These are phyloP conservation scores for Acer yangbiense DNA, from an alignment of 345 rosid species.

Conservation along the genomic window DNA sequence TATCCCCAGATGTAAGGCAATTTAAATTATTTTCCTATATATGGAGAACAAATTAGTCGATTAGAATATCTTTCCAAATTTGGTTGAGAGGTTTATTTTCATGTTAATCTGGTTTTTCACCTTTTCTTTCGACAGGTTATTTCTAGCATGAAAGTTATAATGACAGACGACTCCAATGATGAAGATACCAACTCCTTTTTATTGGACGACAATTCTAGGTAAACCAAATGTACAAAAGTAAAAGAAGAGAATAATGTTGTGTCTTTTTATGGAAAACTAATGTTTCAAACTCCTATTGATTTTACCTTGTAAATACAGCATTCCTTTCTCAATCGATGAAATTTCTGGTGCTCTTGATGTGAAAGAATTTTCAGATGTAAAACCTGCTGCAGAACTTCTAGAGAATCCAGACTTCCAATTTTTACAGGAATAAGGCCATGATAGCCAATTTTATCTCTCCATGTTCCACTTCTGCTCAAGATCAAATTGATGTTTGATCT, in stretches of 20 bases:
- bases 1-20: constrained; percentile 64
- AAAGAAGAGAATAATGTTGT: neutral
- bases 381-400: constrained; percentile 65
- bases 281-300: neutral
- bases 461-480: neutral
- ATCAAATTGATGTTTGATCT: neutral
- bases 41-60: neutral
- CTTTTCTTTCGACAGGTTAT: constrained; percentile 55
- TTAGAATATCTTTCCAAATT: neutral
- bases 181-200: constrained; percentile 60
- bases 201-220: constrained; percentile 86
- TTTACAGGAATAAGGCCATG: constrained; percentile 58
- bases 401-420: constrained; percentile 77
- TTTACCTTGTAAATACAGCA: constrained; percentile 42
- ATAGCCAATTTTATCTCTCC: neutral
- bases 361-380: constrained; percentile 61
- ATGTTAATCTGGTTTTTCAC: neutral
- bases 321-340: constrained; percentile 85
- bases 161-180: constrained; percentile 58
- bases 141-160: constrained; percentile 69
- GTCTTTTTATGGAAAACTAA: neutral
- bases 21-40: neutral
- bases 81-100: neutral
- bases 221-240: neutral
- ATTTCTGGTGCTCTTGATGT: constrained; percentile 50